Conservation (phyloP, 2,329 filamentous ascomycete species). For the Colletotrichum sp. region DNA sequence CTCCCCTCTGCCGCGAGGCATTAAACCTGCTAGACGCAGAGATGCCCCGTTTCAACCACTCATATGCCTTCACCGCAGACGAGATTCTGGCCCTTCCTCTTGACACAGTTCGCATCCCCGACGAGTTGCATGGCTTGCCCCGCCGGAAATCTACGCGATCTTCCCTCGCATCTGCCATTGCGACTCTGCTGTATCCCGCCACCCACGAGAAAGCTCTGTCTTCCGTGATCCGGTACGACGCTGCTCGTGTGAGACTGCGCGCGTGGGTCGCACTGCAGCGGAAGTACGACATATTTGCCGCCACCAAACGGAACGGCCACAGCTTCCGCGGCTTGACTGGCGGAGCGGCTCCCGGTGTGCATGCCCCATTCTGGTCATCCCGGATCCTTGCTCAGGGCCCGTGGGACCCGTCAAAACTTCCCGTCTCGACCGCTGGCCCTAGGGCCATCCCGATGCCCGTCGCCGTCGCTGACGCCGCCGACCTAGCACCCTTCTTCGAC, state of each 20-base stretch:
- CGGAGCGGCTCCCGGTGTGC: slow-evolving; percentile 35
- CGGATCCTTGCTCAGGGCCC: slow-evolving; percentile 37
- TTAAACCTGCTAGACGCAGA: slow-evolving; percentile 30
- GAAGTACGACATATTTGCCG: slow-evolving; percentile 35
- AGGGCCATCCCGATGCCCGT: slow-evolving; percentile 39
- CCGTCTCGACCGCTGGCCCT: slow-evolving; percentile 34
- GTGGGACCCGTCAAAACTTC: slow-evolving; percentile 34
- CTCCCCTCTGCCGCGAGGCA: slow-evolving; percentile 31
- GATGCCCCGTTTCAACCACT: slow-evolving; percentile 32
- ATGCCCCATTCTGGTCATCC: slow-evolving; percentile 34
- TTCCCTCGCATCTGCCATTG: slow-evolving; percentile 32
- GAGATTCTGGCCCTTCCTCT: slow-evolving; percentile 40
- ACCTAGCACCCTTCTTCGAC: slow-evolving; percentile 37
- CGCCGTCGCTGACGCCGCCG: slow-evolving; percentile 30
- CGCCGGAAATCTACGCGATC: slow-evolving; percentile 37
- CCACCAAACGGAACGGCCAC: slow-evolving; percentile 36
- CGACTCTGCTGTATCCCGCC: slow-evolving; percentile 36
- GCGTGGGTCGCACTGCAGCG: slow-evolving; percentile 40
- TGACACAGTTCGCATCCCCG: slow-evolving; percentile 30
- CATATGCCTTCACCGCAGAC: slow-evolving; percentile 34
- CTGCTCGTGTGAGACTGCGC: slow-evolving; percentile 39
- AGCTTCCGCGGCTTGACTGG: slow-evolving; percentile 29
- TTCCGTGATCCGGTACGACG: slow-evolving; percentile 41
- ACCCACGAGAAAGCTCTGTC: slow-evolving; percentile 35
- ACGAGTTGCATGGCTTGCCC: slow-evolving; percentile 36